A percentile compares a stretch with the other conserved stretches of the same genome.
These are phyloP conservation scores for Tulasnella sp. DNA, from an alignment of 768 basidiomycete species.

Conservation along the genomic window DNA sequence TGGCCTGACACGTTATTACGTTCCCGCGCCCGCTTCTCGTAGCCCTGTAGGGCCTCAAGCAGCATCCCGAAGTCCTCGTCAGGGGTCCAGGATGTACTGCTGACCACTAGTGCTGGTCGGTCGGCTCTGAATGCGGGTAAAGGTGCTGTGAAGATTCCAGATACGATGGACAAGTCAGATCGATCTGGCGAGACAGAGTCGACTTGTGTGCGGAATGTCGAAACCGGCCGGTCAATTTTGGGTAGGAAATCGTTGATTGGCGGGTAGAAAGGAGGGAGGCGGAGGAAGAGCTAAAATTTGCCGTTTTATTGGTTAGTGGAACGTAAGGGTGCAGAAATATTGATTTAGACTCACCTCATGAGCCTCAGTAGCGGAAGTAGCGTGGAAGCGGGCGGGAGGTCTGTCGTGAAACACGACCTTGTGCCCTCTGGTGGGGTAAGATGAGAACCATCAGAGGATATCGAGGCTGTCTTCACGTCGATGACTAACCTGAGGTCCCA, in stretches of 20 bases:
- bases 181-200: slow-evolving; percentile 19
- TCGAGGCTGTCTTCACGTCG: background rate
- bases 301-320: too few species aligned
- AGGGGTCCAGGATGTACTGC: slow-evolving; percentile 93
- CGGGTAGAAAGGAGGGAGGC: slow-evolving; percentile 23
- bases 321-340: too few species aligned
- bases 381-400: slow-evolving; percentile 76
- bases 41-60: slow-evolving; percentile 56
- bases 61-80: slow-evolving; percentile 92
- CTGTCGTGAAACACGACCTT: slow-evolving; percentile 78
- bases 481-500: slow-evolving; percentile 65
- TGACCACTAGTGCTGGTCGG: slow-evolving; percentile 77
- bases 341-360: slow-evolving; percentile 52
- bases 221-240: slow-evolving; percentile 38
- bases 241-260: slow-evolving; percentile 42
- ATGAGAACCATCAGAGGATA: background rate
- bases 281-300: slow-evolving; percentile 43
- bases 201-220: slow-evolving; percentile 50
- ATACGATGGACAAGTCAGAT: slow-evolving; percentile 20
- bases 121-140: slow-evolving; percentile 39
- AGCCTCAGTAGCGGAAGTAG: slow-evolving; percentile 52
- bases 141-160: slow-evolving; percentile 16
- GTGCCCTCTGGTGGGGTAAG: slow-evolving; percentile 51
- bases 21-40: slow-evolving; percentile 47
- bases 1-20: slow-evolving; percentile 16